Conservation (phyloP, 169 alveolate species). For the Eimeria acervulina region DNA sequence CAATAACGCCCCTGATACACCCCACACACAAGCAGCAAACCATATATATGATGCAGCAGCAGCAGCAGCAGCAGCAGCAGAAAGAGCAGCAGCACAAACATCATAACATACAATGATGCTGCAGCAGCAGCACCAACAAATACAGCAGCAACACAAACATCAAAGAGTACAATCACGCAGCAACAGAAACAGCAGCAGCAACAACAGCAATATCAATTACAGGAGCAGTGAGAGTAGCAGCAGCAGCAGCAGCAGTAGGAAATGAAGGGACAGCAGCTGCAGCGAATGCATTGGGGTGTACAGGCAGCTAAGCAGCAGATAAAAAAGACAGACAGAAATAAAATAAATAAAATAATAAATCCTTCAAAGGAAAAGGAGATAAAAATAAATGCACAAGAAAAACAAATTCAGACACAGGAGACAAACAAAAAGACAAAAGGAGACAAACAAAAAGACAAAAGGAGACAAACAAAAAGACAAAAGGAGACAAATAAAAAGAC, state of each 20-base stretch:
- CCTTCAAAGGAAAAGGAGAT: too few relatives aligned
- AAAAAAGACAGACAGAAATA: not conserved
- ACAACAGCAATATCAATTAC: not conserved
- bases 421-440: too few relatives aligned
- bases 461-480: too few relatives aligned
- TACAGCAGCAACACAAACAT: constrained; percentile 1
- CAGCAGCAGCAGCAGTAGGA: constrained; percentile 33
- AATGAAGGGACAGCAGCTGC: not conserved
- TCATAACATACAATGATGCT: not conserved
- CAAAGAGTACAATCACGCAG: constrained; percentile 21
- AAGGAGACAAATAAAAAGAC: too few relatives aligned
- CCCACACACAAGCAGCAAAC: constrained; percentile 73
- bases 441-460: too few relatives aligned
- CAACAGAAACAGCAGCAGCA: not conserved
- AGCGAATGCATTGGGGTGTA: constrained; percentile 90
- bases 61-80: constrained; percentile 15
- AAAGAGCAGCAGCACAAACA: not conserved
- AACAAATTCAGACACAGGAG: too few relatives aligned
- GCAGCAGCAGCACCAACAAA: too few relatives aligned
- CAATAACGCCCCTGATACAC: constrained; percentile 86
- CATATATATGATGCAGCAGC: not conserved
- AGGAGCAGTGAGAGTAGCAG: not conserved
- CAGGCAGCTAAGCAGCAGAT: constrained; percentile 26
- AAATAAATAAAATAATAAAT: not conserved
- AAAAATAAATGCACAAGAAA: too few relatives aligned